Conservation (phyloP, 2,329 filamentous ascomycete species). For the Fonsecaea erecta region DNA sequence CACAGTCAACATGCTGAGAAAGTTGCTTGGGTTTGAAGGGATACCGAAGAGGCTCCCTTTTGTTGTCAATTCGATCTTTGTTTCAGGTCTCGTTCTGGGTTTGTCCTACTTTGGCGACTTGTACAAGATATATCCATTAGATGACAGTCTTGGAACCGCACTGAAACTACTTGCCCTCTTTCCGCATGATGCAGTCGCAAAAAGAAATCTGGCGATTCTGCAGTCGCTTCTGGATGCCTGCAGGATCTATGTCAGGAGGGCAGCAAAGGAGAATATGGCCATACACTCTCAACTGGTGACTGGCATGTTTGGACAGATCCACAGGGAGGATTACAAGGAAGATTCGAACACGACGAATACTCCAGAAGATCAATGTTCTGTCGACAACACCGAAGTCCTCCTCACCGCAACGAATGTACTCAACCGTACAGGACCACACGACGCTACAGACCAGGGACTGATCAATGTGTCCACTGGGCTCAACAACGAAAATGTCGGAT, state of each 20-base stretch:
- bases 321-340: neutral
- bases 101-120: neutral
- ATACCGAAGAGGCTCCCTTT: neutral
- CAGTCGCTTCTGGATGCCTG: neutral
- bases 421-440: neutral
- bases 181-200: neutral
- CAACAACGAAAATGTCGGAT: neutral
- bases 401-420: neutral
- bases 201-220: neutral
- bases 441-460: neutral
- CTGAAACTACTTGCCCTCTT: neutral
- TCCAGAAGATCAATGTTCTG: neutral
- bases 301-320: neutral
- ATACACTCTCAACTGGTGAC: neutral
- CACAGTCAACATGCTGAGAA: neutral
- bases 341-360: neutral
- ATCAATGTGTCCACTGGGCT: neutral
- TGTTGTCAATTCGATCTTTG: conserved; percentile 2
- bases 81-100: neutral
- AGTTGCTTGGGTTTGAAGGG: neutral
- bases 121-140: neutral
- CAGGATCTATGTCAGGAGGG: neutral
- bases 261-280: neutral
- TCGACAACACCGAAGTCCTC: neutral
- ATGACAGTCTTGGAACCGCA: neutral